Base-by-base conservation (phyloP, 768 basidiomycete species). In the Boletus rubroflammeus region DNA sequence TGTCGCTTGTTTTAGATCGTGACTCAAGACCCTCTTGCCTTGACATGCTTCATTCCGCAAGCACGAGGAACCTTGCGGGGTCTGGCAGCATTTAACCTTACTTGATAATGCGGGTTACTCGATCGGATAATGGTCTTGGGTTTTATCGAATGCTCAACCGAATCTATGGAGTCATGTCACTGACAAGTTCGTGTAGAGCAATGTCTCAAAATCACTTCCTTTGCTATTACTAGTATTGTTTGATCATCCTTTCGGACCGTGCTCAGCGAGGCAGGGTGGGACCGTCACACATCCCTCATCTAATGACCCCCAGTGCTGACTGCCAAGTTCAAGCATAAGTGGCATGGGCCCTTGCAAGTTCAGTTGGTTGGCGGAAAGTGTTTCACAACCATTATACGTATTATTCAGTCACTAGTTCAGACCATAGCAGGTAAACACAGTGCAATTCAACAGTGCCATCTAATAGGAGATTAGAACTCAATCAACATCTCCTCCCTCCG, bases 401-500 rank as follows among this genome's bases (percentile, higher is more conserved):
- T 55, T 55, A 51, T 17, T 47, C 29, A 36, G 15, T n/a, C 35
- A 59, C 39, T 57, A 44, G 15, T 21, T 45, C 35, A 25, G 36
- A 28, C 26, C 8, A 3, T 54, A 36, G 36, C 34, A 38, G 19
- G 29, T 42, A 40, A 43, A 48, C 36, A 49, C 28, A 2, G 17
- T 3, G n/a, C 23, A 58, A 50, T 38, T 31, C 47, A 23, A 39
- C 31, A 29, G 6, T 11, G 26, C 19, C 26, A 36, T 41, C 47
- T 49, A 48, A 10, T 28, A 40, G 1, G 19, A 28, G n/a, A 35
- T 40, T 55, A 65, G 19, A 79, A 47, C 34, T 79, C 78, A 55
- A 80, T 79, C 69, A 79, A 61, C 59, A 76, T 58, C 45, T 76
- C 78, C 53, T 89, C 87, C 71, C 85, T 81, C 64, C 86, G 80